Evolutionary conservation across 2,329 filamentous ascomycete genomes (phyloP).

Genomic region (Nemania sp.): DNA sequence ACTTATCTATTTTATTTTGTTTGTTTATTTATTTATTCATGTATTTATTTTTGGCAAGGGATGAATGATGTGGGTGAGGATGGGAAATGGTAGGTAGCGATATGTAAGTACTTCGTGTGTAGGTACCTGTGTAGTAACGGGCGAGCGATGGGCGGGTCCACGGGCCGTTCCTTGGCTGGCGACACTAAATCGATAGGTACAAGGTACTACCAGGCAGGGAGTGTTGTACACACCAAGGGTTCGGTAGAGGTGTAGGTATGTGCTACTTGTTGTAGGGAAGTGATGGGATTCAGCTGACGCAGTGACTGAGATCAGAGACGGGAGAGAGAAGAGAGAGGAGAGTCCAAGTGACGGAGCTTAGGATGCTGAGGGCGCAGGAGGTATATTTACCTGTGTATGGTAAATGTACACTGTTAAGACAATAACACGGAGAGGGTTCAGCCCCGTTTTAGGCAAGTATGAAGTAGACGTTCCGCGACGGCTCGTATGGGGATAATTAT

Average conservation of each 20-base stretch:
- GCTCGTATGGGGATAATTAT: too few relatives aligned
- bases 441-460: too few relatives aligned
- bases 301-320: neutral
- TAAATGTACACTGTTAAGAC: neutral
- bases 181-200: neutral
- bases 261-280: neutral
- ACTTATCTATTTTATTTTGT: too few relatives aligned
- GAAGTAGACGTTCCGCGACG: too few relatives aligned
- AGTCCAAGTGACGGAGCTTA: neutral
- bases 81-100: neutral
- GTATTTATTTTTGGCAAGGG: too few relatives aligned
- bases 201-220: neutral
- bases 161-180: conserved; percentile 24
- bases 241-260: too few relatives aligned
- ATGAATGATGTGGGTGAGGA: too few relatives aligned
- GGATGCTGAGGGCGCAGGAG: neutral
- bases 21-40: too few relatives aligned
- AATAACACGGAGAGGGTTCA: too few relatives aligned
- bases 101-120: too few relatives aligned
- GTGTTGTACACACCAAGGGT: too few relatives aligned
- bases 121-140: neutral
- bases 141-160: conserved; percentile 1
- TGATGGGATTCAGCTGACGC: neutral
- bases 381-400: neutral
- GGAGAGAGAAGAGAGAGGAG: neutral